A percentile compares a stretch with the other conserved stretches of the same genome.
These are phyloP conservation scores for Colletotrichum shisoi DNA, from an alignment of 2,329 filamentous ascomycete species.

Conservation along the genomic window DNA sequence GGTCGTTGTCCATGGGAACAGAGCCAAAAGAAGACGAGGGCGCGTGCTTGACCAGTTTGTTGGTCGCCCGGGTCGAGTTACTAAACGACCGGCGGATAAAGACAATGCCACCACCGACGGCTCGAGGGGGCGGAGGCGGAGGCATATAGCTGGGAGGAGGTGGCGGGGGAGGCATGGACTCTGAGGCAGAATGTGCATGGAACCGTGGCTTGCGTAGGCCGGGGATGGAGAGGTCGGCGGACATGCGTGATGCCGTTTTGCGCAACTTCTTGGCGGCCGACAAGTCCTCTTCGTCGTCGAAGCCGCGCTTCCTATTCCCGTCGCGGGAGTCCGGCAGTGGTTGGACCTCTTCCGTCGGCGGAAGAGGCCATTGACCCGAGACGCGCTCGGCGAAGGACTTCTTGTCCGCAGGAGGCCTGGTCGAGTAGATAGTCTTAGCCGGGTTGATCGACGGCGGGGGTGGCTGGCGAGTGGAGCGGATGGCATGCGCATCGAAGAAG, in stretches of 20 bases:
- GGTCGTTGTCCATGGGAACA: conserved; percentile 25
- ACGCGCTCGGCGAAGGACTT: conserved; percentile 37
- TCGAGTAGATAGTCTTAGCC: conserved; percentile 32
- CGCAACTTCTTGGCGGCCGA: conserved; percentile 60
- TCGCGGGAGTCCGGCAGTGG: conserved; percentile 47
- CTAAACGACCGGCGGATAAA: conserved; percentile 36
- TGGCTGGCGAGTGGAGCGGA: conserved; percentile 63
- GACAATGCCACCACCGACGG: conserved; percentile 17
- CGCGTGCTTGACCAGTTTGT: conserved; percentile 44
- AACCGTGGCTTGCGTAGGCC: conserved; percentile 46
- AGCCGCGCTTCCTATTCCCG: conserved; percentile 61
- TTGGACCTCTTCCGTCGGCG: conserved; percentile 34
- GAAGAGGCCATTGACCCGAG: conserved; percentile 41
- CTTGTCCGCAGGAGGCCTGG: conserved; percentile 33
- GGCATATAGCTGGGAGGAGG: conserved; percentile 34
- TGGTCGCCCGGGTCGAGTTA: conserved; percentile 39
- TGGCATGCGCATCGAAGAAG: conserved; percentile 67
- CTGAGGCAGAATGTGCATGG: conserved; percentile 41
- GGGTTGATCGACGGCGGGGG: conserved; percentile 41
- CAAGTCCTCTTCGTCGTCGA: conserved; percentile 48
- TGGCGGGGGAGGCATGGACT: conserved; percentile 45
- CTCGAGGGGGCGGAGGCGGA: conserved; percentile 29
- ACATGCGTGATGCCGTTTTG: conserved; percentile 56
- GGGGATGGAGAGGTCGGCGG: conserved; percentile 51
- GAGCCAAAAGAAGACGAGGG: conserved; percentile 26